These are phyloP conservation scores for Parastagonospora avenae DNA, from an alignment of 2,329 filamentous ascomycete genomes.

Conservation along the genomic window DNA sequence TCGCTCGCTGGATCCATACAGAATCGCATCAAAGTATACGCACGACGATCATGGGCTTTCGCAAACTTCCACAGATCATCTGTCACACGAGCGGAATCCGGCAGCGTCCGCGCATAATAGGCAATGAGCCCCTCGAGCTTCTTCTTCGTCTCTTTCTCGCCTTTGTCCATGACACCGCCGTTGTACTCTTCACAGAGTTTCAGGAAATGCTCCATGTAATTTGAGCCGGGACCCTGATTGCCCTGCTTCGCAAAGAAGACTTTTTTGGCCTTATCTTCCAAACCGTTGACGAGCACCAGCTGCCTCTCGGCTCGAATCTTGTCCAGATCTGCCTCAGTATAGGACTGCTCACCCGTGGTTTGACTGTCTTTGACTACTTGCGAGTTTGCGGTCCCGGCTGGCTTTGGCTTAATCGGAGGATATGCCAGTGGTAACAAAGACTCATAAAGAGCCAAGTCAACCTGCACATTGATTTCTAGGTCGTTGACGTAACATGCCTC, in stretches of 20 bases:
- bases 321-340: slow-evolving; percentile 65
- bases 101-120: slow-evolving; percentile 74
- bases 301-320: slow-evolving; percentile 83
- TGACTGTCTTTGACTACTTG: slow-evolving; percentile 68
- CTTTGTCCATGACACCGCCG: slow-evolving; percentile 78
- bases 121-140: slow-evolving; percentile 75
- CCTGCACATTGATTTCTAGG: slow-evolving; percentile 77
- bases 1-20: slow-evolving; percentile 85
- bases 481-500: slow-evolving; percentile 92
- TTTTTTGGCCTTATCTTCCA: slow-evolving; percentile 78
- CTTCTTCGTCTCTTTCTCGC: slow-evolving; percentile 68
- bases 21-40: slow-evolving; percentile 87
- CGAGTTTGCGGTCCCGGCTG: slow-evolving; percentile 56
- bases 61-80: slow-evolving; percentile 88
- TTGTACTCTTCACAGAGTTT: slow-evolving; percentile 89
- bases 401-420: slow-evolving; percentile 69
- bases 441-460: slow-evolving; percentile 86
- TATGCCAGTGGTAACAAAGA: slow-evolving; percentile 88
- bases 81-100: slow-evolving; percentile 73
- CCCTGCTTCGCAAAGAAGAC: slow-evolving; percentile 88
- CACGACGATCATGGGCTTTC: slow-evolving; percentile 85
- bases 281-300: slow-evolving; percentile 76
- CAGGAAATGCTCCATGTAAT: slow-evolving; percentile 76
- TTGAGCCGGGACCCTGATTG: slow-evolving; percentile 75
- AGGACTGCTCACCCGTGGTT: slow-evolving; percentile 50